Evolutionary conservation across 306 rosid species (phyloP), one percentile per base, ranked within the genome.

Genomic region (Acmispon strigosus): DNA sequence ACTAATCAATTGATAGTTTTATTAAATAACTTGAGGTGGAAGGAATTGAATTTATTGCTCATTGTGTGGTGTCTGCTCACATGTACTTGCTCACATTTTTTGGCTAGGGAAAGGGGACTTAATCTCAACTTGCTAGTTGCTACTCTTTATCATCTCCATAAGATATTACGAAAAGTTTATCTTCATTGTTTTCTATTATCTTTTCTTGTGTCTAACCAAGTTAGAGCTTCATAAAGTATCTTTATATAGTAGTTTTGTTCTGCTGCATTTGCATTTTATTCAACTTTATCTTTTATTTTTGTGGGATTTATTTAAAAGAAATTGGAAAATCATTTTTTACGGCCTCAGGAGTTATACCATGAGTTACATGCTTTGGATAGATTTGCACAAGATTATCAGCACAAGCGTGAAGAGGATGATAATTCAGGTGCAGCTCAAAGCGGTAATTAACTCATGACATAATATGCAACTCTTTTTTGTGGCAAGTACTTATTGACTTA

Each of bases 281-380:
- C 49, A 60, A 60, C 16, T 44, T 53, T 37, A 7, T 43, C 11
- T 36, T 39, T 17, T 45, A 3, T 43, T 19, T 5, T 41, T 45
- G 61, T 52, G 66, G 17, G 24, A n/a, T 72, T 70, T 37, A 18
- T 54, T 59, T 60, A 44, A 72, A 60, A 71, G 70, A 67, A 47
- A 17, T 54, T 47, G 70, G 18, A 24, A 72, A 52, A 51, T 45
- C 9, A 22, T 12, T 55, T 65, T 75, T 43, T 57, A 18, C 77
- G 80, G 54, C 59, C 29, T 50, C 84, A 91, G 97, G 97, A 91
- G 80, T 84, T 91, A 76, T 91, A 91, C 83, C 92, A 91, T 7
- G 97, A 91, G 57, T 72, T 85, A 41, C 89, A 88, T 80, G 87
- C 86, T 29, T 71, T 91, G 83, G 97, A 88, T 81, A 81, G 91